phyloP scores from a whole-genome alignment of 768 basidiomycete species.

The Filobasidium floriforme region DNA sequence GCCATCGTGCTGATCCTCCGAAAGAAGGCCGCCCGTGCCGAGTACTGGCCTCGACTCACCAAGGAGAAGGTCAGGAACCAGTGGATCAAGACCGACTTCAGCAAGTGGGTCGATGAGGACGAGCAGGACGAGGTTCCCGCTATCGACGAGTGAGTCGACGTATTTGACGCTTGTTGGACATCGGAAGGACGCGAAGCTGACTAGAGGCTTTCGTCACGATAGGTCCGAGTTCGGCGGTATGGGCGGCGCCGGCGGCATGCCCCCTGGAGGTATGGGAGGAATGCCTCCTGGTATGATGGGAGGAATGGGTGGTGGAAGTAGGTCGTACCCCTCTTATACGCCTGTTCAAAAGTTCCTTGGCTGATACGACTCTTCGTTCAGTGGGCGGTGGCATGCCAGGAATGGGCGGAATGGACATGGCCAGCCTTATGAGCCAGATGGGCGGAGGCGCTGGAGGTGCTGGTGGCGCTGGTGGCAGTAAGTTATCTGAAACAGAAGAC shows the following conservation, averaged over 20 bases:
- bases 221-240: slow-evolving; percentile 27
- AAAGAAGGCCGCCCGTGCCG: slow-evolving; percentile 67
- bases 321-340: too few species aligned
- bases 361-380: too few species aligned
- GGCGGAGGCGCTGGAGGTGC: slow-evolving; percentile 25
- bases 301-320: slow-evolving; percentile 38
- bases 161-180: background rate
- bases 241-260: slow-evolving; percentile 29
- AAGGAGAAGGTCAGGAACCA: slow-evolving; percentile 73
- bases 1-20: slow-evolving; percentile 61
- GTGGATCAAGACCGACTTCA: slow-evolving; percentile 90
- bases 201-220: background rate
- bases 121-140: slow-evolving; percentile 66
- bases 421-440: slow-evolving; percentile 16
- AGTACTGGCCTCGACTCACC: slow-evolving; percentile 88
- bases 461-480: slow-evolving; percentile 31
- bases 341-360: too few species aligned
- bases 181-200: background rate
- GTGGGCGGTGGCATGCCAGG: slow-evolving; percentile 22
- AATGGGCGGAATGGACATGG: background rate
- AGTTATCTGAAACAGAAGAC: background rate
- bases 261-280: slow-evolving; percentile 18
- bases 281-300: slow-evolving; percentile 23
- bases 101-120: slow-evolving; percentile 94
- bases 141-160: slow-evolving; percentile 36